Conservation (phyloP, 2,329 filamentous ascomycete species). For the Lachnellula suecica region DNA sequence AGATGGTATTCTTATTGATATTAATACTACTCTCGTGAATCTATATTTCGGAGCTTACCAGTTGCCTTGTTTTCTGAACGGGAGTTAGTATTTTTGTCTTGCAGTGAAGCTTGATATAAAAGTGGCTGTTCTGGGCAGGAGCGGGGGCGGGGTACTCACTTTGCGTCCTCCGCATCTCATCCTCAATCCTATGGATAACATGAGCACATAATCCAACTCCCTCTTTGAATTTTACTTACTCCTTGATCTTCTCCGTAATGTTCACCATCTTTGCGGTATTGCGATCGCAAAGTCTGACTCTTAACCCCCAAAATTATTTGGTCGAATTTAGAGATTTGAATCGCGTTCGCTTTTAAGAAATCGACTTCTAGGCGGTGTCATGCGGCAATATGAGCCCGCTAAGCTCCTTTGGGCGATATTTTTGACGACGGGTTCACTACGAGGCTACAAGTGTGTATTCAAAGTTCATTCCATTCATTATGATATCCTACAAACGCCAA, state of each 20-base stretch:
- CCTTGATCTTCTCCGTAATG: constrained; percentile 99
- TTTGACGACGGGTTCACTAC: neutral
- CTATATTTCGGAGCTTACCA: constrained; percentile 56
- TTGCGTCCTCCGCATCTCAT: constrained; percentile 98
- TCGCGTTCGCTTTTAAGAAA: neutral
- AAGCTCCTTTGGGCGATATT: neutral
- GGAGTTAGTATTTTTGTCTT: constrained; percentile 5
- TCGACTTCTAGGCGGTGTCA: constrained; percentile 7
- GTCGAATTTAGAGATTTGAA: neutral
- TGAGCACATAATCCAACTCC: constrained; percentile 13
- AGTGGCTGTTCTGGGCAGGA: neutral
- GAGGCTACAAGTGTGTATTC: neutral
- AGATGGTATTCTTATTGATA: constrained; percentile 82
- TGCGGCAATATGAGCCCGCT: constrained; percentile 8
- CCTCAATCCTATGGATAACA: constrained; percentile 76
- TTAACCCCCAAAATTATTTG: neutral
- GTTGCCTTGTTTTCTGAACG: constrained; percentile 93
- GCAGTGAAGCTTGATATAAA: constrained; percentile 15
- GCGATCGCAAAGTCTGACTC: neutral
- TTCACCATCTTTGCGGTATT: constrained; percentile 77
- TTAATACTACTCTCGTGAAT: constrained; percentile 34
- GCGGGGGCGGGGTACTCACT: constrained; percentile 57
- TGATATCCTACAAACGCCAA: constrained; percentile 24
- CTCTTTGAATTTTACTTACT: constrained; percentile 55
- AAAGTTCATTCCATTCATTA: constrained; percentile 18